Conservation (phyloP, 257 asterid genomes). For the Cinchona pubescens region DNA sequence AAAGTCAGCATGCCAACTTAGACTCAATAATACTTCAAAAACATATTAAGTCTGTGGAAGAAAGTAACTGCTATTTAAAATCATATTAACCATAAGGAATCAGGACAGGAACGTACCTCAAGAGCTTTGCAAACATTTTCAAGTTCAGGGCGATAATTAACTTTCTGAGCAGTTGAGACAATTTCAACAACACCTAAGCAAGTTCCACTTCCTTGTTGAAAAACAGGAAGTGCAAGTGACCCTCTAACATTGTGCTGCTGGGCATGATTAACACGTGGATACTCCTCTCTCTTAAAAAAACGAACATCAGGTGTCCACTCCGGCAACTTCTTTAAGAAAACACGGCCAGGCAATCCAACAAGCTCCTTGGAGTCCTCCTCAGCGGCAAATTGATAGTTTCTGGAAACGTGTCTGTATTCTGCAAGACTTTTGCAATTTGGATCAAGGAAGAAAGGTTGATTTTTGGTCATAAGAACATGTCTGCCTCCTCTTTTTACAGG, state of each 20-base stretch:
- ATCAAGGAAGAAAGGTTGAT: slow-evolving; percentile 56
- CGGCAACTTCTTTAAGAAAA: slow-evolving; percentile 67
- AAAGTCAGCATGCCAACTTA: neutral
- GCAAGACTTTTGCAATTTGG: slow-evolving; percentile 50
- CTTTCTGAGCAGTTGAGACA: slow-evolving; percentile 55
- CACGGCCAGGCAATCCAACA: slow-evolving; percentile 67
- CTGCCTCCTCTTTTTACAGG: slow-evolving; percentile 56
- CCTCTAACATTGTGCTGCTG: slow-evolving; percentile 57
- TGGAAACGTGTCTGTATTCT: slow-evolving; percentile 53
- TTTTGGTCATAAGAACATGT: slow-evolving; percentile 54
- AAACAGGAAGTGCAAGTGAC: slow-evolving; percentile 72
- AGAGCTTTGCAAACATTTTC: slow-evolving; percentile 66
- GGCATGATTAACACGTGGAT: slow-evolving; percentile 56
- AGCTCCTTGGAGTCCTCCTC: slow-evolving; percentile 54
- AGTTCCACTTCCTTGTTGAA: slow-evolving; percentile 59
- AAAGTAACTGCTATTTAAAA: neutral
- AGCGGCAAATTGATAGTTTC: slow-evolving; percentile 48
- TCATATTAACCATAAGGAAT: neutral
- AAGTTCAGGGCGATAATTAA: slow-evolving; percentile 54
- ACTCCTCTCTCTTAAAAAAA: slow-evolving; percentile 57
- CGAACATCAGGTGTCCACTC: slow-evolving; percentile 87
- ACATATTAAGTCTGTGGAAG: neutral
- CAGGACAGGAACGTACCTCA: slow-evolving; percentile 41
- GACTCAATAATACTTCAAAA: neutral
- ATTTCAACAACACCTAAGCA: slow-evolving; percentile 80